phyloP scores from a whole-genome alignment of 177 flowering plant species.

The Tripterygium wilfordii region DNA sequence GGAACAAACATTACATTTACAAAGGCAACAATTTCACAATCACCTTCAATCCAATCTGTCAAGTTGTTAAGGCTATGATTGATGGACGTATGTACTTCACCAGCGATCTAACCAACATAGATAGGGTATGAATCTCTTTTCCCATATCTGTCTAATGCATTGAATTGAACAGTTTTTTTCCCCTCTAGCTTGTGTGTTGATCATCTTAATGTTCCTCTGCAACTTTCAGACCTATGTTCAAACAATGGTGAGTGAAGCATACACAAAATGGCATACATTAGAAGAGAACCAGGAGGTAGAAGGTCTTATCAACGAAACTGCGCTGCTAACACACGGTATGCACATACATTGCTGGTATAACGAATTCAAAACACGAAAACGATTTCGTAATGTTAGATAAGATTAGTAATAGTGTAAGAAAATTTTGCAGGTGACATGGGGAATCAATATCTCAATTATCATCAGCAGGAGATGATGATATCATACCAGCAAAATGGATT shows the following conservation, averaged over 20 bases:
- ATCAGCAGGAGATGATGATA: too few species aligned
- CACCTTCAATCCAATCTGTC: constrained; percentile 48
- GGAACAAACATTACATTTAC: constrained; percentile 35
- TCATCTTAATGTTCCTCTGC: not conserved
- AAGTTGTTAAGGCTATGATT: constrained; percentile 29
- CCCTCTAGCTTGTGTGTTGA: too few species aligned
- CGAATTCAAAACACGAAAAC: too few species aligned
- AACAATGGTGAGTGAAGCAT: not conserved
- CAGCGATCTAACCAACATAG: constrained; percentile 10
- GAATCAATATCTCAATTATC: too few species aligned
- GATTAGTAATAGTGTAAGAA: too few species aligned
- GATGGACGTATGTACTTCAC: constrained; percentile 28
- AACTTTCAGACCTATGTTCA: not conserved
- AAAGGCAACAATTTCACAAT: constrained; percentile 15
- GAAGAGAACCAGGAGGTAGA: not conserved
- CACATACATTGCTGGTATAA: not conserved
- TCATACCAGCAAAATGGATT: too few species aligned
- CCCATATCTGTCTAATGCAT: not conserved
- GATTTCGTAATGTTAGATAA: too few species aligned
- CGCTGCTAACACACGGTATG: constrained; percentile 5
- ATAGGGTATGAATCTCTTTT: constrained; percentile 22
- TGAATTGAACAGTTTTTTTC: not conserved
- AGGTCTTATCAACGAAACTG: not conserved
- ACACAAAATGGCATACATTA: not conserved
- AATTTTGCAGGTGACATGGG: too few species aligned